phyloP scores from a whole-genome alignment of 768 basidiomycete species.

The Austroboletus eburneus region DNA sequence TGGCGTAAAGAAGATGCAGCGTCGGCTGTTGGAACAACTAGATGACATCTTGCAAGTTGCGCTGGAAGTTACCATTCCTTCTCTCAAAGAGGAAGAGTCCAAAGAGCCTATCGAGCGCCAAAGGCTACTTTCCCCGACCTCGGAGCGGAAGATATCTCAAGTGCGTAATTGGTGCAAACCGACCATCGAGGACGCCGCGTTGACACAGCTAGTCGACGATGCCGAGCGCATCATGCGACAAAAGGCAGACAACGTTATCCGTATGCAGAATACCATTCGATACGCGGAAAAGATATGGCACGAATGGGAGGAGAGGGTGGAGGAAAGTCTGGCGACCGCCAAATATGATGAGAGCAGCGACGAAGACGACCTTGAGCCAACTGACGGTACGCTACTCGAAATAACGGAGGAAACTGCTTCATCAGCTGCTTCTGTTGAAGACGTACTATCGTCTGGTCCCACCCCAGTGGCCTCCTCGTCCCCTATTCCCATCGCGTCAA shows the following conservation, averaged over 20 bases:
- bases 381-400: conserved; percentile 22
- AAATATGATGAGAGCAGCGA: conserved; percentile 51
- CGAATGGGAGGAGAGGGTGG: conserved; percentile 93
- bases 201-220: conserved; percentile 80
- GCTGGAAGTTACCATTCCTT: conserved; percentile 78
- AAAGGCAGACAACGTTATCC: conserved; percentile 92
- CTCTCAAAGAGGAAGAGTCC: conserved; percentile 87
- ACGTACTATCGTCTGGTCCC: conserved; percentile 48
- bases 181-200: conserved; percentile 76
- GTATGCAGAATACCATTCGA: conserved; percentile 94
- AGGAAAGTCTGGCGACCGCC: conserved; percentile 53
- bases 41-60: conserved; percentile 82
- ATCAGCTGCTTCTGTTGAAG: conserved; percentile 16
- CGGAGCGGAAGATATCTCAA: conserved; percentile 81
- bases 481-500: conserved; percentile 26
- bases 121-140: conserved; percentile 80
- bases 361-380: conserved; percentile 37
- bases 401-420: conserved; percentile 17
- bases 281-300: conserved; percentile 96
- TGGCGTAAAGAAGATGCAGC: conserved; percentile 77
- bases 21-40: conserved; percentile 77
- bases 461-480: conserved; percentile 64
- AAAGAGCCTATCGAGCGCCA: conserved; percentile 92
- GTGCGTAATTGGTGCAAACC: conserved; percentile 88
- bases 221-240: conserved; percentile 85